These are phyloP conservation scores for Thelonectria rubi DNA, from an alignment of 2,329 filamentous ascomycete genomes.

Conservation along the genomic window DNA sequence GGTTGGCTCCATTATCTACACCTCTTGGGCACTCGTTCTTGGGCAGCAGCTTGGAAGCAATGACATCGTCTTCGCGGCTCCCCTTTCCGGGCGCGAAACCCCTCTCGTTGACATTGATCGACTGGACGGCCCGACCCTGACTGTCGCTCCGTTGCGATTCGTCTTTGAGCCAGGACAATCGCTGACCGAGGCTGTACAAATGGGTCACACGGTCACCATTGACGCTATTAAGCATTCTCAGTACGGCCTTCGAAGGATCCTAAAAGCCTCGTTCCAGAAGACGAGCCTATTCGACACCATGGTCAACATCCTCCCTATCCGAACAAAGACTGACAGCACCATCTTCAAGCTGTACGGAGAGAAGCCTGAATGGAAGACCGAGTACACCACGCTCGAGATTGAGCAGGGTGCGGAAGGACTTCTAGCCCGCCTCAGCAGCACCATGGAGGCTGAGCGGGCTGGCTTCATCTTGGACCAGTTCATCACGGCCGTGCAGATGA, in stretches of 20 bases:
- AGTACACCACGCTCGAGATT: conserved; percentile 1
- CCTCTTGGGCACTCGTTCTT: conserved; percentile 29
- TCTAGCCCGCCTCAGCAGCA: conserved; percentile 11
- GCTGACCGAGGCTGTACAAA: conserved; percentile 38
- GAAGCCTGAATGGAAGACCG: not conserved
- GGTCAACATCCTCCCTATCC: conserved; percentile 26
- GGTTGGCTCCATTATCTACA: conserved; percentile 28
- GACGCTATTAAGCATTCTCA: conserved; percentile 36
- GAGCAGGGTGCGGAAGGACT: not conserved
- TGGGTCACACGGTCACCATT: not conserved
- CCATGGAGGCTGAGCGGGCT: conserved; percentile 12
- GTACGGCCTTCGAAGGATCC: conserved; percentile 35
- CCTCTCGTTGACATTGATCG: conserved; percentile 26
- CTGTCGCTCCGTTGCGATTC: conserved; percentile 37
- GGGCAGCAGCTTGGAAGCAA: conserved; percentile 11
- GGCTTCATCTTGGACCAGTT: conserved; percentile 17
- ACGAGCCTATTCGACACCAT: conserved; percentile 28
- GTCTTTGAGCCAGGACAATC: conserved; percentile 24
- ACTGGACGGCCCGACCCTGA: conserved; percentile 25
- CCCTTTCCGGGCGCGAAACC: conserved; percentile 30
- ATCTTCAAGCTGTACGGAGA: not conserved
- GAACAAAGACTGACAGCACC: not conserved
- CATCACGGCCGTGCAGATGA: not conserved
- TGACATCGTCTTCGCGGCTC: conserved; percentile 28
- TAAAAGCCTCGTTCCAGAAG: conserved; percentile 3